A percentile compares a stretch with the other conserved stretches of the same genome.
phyloP scores from a whole-genome alignment of 2,329 filamentous ascomycete species.

The Ophiosphaerella herpotricha region DNA sequence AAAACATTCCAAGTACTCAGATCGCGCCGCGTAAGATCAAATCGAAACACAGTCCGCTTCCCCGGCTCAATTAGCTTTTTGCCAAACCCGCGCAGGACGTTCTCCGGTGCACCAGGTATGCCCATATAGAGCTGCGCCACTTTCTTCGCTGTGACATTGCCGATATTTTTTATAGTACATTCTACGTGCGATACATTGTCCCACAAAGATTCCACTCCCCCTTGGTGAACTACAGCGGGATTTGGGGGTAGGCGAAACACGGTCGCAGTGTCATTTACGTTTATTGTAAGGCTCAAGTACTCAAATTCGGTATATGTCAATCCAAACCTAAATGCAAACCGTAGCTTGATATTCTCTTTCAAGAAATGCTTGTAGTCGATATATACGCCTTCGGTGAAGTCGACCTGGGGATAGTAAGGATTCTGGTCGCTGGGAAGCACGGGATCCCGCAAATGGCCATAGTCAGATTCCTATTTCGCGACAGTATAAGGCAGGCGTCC shows the following conservation, averaged over 20 bases:
- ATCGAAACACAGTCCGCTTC: constrained; percentile 64
- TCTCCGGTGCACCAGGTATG: constrained; percentile 61
- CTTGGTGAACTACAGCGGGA: constrained; percentile 45
- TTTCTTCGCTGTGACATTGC: constrained; percentile 65
- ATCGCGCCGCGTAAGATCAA: constrained; percentile 73
- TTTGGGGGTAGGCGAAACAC: constrained; percentile 50
- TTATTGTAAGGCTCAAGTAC: constrained; percentile 55
- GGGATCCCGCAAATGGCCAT: constrained; percentile 53
- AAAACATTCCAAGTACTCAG: constrained; percentile 79
- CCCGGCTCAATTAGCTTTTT: constrained; percentile 71
- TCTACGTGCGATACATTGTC: constrained; percentile 68
- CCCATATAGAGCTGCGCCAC: constrained; percentile 73
- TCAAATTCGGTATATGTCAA: constrained; percentile 74
- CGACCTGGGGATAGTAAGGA: constrained; percentile 41
- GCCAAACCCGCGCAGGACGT: constrained; percentile 75
- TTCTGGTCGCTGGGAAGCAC: neutral
- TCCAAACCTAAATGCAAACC: constrained; percentile 79
- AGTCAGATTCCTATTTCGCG: constrained; percentile 68
- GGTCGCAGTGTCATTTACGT: constrained; percentile 63
- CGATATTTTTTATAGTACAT: constrained; percentile 70
- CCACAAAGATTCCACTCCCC: constrained; percentile 57
- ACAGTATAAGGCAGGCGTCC: constrained; percentile 79
- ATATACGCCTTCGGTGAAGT: constrained; percentile 75
- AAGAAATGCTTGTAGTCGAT: constrained; percentile 81
- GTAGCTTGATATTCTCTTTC: constrained; percentile 62